Conservation (phyloP, 2,329 filamentous ascomycete genomes). For the Achaetomium macrosporum region DNA sequence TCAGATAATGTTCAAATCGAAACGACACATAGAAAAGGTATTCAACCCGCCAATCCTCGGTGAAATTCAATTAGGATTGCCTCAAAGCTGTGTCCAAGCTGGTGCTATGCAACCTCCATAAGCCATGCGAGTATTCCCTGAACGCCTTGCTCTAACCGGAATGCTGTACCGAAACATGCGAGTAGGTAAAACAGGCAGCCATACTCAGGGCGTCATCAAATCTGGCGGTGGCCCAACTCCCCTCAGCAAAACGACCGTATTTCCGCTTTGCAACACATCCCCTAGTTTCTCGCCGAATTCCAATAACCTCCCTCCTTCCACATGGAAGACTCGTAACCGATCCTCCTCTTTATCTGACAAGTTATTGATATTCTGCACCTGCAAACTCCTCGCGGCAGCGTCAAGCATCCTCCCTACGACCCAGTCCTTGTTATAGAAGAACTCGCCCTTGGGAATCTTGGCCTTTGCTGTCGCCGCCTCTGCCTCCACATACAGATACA, state of each 20-base stretch:
- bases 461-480: conserved; percentile 78
- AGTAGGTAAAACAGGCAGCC: conserved; percentile 1
- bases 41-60: background rate
- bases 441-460: conserved; percentile 75
- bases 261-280: conserved; percentile 65
- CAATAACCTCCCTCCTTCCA: conserved; percentile 79
- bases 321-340: conserved; percentile 82
- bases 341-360: conserved; percentile 68
- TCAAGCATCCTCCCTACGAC: conserved; percentile 81
- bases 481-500: conserved; percentile 88
- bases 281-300: conserved; percentile 87
- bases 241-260: conserved; percentile 82
- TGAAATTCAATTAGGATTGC: background rate
- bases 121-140: background rate
- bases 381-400: conserved; percentile 67
- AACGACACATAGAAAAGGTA: too few relatives aligned
- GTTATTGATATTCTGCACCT: conserved; percentile 82
- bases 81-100: background rate
- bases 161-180: conserved; percentile 1
- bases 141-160: background rate
- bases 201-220: conserved; percentile 53
- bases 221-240: conserved; percentile 78
- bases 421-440: conserved; percentile 80
- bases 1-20: too few relatives aligned
- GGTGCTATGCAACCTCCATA: background rate